Base-by-base conservation (phyloP, 768 basidiomycete genomes). In the Obba rivulosa region DNA sequence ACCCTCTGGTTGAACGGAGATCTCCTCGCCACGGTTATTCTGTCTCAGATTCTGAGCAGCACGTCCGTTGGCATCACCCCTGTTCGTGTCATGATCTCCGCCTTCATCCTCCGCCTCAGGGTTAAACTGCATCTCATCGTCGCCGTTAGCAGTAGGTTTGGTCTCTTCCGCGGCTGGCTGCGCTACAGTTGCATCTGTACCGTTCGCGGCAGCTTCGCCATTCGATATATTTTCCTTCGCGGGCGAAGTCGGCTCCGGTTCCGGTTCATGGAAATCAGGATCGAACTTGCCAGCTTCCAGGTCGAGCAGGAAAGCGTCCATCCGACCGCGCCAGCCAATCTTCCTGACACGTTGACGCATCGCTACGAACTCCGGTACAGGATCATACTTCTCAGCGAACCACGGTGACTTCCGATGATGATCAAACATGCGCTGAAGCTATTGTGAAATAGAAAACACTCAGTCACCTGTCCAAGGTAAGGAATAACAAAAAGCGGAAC, bases 341-440 rank as follows among this genome's bases (percentile, higher is more conserved):
- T 82, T 86, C 63, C 87, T 80, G 53, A 92, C 80, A 57, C 92
- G 78, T 53, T 74, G 74, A 58, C 94, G 85, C 64, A 93, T 71
- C 46, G 76, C 74, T 47, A 79, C 76, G 61, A 78, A 80, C 58
- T 90, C 85, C 44, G 79, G 73, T 36, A 81, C 68, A 48, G 86
- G 86, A 52, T 92, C 90, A 72, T 97, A 97, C 66, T 91, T 90
- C 75, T 97, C 94, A 48, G 83, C 80, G 73, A 96, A 97, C 94
- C 94, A 97, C 13, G 92, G 86, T n/a, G 90, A 91, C 62, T 87
- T 85, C 69, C 84, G 81, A 73, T 97, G 94, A 68, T 92, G 87
- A 28, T 96, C 87, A 77, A 92, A 96, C 78, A 97, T 87, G 49
- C 87, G 87, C 74, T 91, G 90, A 62, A 95, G 81, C 93, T 97